A percentile compares a stretch with the other conserved stretches of the same genome.
phyloP scores from a whole-genome alignment of 2,329 filamentous ascomycete species.

The Diaporthe citriasiana region DNA sequence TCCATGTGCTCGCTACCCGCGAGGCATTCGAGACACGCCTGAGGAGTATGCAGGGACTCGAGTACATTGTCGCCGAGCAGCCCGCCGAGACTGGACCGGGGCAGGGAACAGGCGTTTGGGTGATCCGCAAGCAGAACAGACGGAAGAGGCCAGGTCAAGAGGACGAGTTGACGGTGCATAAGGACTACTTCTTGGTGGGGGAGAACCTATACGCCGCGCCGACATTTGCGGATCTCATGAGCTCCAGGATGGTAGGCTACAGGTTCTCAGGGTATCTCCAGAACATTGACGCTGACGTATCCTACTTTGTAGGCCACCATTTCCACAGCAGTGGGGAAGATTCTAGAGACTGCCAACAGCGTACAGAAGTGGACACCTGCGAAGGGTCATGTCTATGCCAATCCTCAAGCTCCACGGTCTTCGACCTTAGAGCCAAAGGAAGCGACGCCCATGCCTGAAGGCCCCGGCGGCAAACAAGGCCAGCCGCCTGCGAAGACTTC shows the following conservation, averaged over 20 bases:
- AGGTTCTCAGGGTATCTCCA: background rate
- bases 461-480: slow-evolving; percentile 46
- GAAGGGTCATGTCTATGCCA: slow-evolving; percentile 65
- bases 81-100: slow-evolving; percentile 74
- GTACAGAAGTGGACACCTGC: slow-evolving; percentile 69
- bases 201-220: slow-evolving; percentile 78
- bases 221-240: slow-evolving; percentile 70
- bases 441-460: slow-evolving; percentile 63
- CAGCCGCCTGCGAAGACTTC: slow-evolving; percentile 52
- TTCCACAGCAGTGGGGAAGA: slow-evolving; percentile 67
- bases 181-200: slow-evolving; percentile 75
- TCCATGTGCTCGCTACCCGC: slow-evolving; percentile 69
- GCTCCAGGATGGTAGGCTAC: slow-evolving; percentile 67
- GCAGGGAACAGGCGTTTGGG: slow-evolving; percentile 75
- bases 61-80: slow-evolving; percentile 76
- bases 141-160: slow-evolving; percentile 68
- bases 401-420: slow-evolving; percentile 50
- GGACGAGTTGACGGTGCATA: slow-evolving; percentile 71
- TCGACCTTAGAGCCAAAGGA: slow-evolving; percentile 60
- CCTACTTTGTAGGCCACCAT: slow-evolving; percentile 62
- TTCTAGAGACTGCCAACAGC: slow-evolving; percentile 64
- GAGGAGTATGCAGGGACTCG: slow-evolving; percentile 74
- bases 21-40: slow-evolving; percentile 75
- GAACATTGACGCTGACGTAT: slow-evolving; percentile 23
- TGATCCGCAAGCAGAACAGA: slow-evolving; percentile 77